These are phyloP conservation scores for Piedraia hortae DNA, from an alignment of 2,329 filamentous ascomycete species.

Conservation along the genomic window DNA sequence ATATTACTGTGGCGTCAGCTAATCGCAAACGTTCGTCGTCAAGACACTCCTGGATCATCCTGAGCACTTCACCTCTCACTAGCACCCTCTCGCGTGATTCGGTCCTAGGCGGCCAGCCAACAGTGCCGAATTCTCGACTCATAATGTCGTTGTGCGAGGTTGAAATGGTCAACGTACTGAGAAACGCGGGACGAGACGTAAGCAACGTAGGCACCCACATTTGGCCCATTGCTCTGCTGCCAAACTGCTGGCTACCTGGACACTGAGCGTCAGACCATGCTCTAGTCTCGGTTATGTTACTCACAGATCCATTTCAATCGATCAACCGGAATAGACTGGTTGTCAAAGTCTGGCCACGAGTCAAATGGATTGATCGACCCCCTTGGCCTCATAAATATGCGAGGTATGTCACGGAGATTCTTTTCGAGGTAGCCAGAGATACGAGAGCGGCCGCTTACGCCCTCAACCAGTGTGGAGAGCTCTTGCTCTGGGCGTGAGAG, in stretches of 20 bases:
- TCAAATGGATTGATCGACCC: slow-evolving; percentile 7
- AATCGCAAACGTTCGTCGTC: slow-evolving; percentile 6
- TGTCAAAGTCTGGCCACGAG: slow-evolving; percentile 5
- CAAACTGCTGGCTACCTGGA: slow-evolving; percentile 7
- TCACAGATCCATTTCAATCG: slow-evolving; percentile 10
- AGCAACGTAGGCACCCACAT: slow-evolving; percentile 9
- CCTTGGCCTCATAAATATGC: slow-evolving; percentile 2
- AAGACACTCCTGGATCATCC: slow-evolving; percentile 9
- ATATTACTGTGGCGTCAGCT: slow-evolving; percentile 10
- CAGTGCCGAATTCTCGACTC: slow-evolving; percentile 4
- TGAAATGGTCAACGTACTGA: slow-evolving; percentile 11
- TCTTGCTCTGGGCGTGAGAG: too few species aligned
- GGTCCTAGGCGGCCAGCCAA: slow-evolving; percentile 3
- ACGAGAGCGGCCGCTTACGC: not conserved
- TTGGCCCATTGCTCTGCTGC: slow-evolving; percentile 6
- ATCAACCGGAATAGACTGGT: slow-evolving; percentile 6
- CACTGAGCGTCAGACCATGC: too few species aligned
- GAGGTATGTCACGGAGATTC: slow-evolving; percentile 4
- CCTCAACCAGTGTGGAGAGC: not conserved
- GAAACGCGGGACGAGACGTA: slow-evolving; percentile 7
- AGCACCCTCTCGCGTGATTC: slow-evolving; percentile 5
- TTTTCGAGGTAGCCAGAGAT: not conserved
- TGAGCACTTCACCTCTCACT: slow-evolving; percentile 6
- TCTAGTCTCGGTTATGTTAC: slow-evolving; percentile 1
- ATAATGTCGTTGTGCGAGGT: slow-evolving; percentile 12